Conservation (phyloP, 116 monocot genomes). For the Phalaenopsis hybrid region DNA sequence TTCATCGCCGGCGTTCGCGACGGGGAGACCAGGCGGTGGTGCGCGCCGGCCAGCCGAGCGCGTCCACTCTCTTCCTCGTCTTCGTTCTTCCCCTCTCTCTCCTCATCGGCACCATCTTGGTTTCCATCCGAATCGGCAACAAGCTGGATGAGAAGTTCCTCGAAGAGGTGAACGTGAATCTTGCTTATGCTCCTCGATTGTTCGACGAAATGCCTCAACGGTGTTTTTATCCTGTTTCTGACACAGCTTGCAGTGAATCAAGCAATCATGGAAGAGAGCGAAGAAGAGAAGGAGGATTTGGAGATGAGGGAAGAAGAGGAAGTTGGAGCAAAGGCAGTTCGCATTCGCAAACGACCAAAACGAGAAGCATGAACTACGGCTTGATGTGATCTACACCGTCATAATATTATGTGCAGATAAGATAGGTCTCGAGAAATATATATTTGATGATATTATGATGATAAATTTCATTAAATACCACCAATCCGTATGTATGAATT, state of each 20-base stretch:
- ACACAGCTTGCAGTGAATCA: conserved; percentile 24
- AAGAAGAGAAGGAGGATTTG: not conserved
- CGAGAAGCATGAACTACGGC: no score
- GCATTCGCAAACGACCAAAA: no score
- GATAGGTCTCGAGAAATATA: no score
- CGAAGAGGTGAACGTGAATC: conserved; percentile 42
- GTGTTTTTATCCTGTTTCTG: not conserved
- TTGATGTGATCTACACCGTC: no score
- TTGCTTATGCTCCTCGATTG: not conserved
- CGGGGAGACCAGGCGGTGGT: conserved; percentile 24
- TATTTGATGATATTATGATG: no score
- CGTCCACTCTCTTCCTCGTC: conserved; percentile 42
- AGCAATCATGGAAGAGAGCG: conserved; percentile 25
- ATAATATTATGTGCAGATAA: no score
- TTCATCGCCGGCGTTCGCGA: not conserved
- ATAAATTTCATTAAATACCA: no score
- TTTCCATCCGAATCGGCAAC: conserved; percentile 56
- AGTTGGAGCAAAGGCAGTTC: no score
- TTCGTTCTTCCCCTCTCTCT: conserved; percentile 78
- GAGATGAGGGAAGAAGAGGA: no score
- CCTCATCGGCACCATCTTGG: conserved; percentile 61
- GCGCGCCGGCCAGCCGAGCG: conserved; percentile 55
- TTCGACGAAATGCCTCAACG: conserved; percentile 1
- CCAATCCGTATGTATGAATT: no score
- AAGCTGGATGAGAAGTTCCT: conserved; percentile 69